Percentiles rank a stretch among this genome's conserved stretches.
Evolutionary conservation across 331 rosid genomes (phyloP).

Genomic region (Quercus lobata): DNA sequence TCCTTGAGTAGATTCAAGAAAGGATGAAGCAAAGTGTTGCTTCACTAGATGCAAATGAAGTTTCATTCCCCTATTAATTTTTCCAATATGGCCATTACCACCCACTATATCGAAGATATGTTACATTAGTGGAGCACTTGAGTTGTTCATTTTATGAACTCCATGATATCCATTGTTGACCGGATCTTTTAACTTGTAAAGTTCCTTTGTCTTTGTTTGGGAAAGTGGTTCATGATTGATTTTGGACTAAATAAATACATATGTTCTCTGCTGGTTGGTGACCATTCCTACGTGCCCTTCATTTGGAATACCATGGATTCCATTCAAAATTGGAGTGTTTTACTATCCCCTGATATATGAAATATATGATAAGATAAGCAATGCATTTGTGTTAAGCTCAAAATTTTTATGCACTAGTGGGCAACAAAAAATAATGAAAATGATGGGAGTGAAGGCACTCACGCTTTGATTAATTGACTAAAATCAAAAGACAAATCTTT

Average conservation of each 20-base stretch:
- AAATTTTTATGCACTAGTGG: constrained; percentile 24
- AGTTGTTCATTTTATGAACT: not conserved
- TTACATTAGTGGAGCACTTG: not conserved
- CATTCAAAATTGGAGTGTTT: not conserved
- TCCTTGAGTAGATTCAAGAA: not conserved
- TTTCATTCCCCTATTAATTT: not conserved
- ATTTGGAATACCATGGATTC: constrained; percentile 22
- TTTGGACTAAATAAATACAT: not conserved
- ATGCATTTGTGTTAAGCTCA: not conserved
- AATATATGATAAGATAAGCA: not conserved
- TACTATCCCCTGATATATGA: not conserved
- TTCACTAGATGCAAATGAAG: not conserved
- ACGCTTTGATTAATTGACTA: not conserved
- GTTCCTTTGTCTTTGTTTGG: not conserved
- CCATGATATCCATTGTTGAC: not conserved
- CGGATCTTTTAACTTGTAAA: constrained; percentile 14
- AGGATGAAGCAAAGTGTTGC: not conserved
- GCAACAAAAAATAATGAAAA: constrained; percentile 26
- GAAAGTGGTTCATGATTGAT: constrained; percentile 9
- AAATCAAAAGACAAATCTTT: not conserved
- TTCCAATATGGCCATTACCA: not conserved
- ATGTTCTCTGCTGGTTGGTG: not conserved
- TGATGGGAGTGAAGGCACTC: constrained; percentile 16
- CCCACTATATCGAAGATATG: not conserved
- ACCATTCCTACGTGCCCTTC: not conserved